Percentiles rank a stretch among this genome's conserved stretches.
Evolutionary conservation across 129 eudicot species (phyloP).

Genomic region (Pulicaria dysenterica): DNA sequence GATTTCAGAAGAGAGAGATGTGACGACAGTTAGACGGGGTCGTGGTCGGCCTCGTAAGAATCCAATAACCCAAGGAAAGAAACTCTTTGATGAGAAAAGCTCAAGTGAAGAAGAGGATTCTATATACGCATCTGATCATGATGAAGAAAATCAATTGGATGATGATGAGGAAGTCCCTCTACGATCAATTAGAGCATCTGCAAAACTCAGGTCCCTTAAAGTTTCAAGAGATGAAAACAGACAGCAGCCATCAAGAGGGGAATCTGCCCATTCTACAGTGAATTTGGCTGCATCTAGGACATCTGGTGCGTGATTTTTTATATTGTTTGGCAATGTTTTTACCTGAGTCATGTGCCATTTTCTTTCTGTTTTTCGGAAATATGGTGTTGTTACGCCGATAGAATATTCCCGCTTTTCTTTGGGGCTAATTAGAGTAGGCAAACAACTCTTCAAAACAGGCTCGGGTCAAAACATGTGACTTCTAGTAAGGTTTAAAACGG

Average conservation of each 20-base stretch:
- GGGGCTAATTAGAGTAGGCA: too few species aligned
- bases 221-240: conserved; percentile 52
- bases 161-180: conserved; percentile 79
- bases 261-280: conserved; percentile 37
- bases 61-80: conserved; percentile 63
- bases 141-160: conserved; percentile 49
- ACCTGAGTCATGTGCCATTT: too few species aligned
- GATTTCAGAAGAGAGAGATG: conserved; percentile 70
- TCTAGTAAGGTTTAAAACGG: too few species aligned
- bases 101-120: conserved; percentile 88
- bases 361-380: too few species aligned
- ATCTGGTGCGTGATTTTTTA: conserved; percentile 32
- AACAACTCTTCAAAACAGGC: too few species aligned
- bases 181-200: conserved; percentile 61
- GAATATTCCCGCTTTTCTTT: too few species aligned
- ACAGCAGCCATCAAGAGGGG: conserved; percentile 39
- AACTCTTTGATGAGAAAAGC: conserved; percentile 74
- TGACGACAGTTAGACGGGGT: conserved; percentile 52
- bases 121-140: conserved; percentile 64
- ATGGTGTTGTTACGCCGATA: too few species aligned
- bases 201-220: conserved; percentile 70
- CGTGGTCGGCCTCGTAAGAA: conserved; percentile 90
- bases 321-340: background rate
- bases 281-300: conserved; percentile 57
- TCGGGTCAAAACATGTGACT: too few species aligned